Percentiles rank a stretch among this genome's conserved stretches.
Conservation (phyloP, 768 basidiomycete genomes). For the Fomitopsis serialis region DNA sequence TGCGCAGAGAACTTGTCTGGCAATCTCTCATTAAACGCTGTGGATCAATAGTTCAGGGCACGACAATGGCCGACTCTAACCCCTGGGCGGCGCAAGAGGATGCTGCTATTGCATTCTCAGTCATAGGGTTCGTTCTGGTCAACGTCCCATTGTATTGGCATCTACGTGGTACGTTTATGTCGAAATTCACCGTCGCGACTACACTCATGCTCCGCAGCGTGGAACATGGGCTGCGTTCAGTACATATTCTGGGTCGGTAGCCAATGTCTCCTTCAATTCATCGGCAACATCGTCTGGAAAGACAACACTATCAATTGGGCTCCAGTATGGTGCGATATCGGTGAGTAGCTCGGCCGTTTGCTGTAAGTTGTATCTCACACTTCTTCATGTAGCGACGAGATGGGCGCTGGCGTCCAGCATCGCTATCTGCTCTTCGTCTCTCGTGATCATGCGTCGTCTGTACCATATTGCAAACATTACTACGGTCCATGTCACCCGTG, state of each 20-base stretch:
- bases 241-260: constrained; percentile 67
- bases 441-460: constrained; percentile 46
- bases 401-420: constrained; percentile 28
- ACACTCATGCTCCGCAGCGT: constrained; percentile 29
- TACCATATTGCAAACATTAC: constrained; percentile 36
- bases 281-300: constrained; percentile 71
- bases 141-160: constrained; percentile 55
- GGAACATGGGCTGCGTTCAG: constrained; percentile 69
- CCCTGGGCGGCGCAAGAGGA: constrained; percentile 16
- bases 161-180: constrained; percentile 33
- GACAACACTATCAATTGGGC: constrained; percentile 42
- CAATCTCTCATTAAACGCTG: too few relatives aligned
- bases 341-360: constrained; percentile 30
- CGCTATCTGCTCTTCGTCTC: constrained; percentile 32
- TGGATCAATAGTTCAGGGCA: not conserved
- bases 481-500: constrained; percentile 24
- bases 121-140: constrained; percentile 43
- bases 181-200: not conserved
- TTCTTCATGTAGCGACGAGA: constrained; percentile 29
- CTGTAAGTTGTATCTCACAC: not conserved
- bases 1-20: too few relatives aligned
- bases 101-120: constrained; percentile 31
- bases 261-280: constrained; percentile 49
- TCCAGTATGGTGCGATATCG: constrained; percentile 53
- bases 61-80: constrained; percentile 8